Evolutionary conservation across 805 yeast genomes (phyloP).

Genomic region (Torulaspora maleeae): DNA sequence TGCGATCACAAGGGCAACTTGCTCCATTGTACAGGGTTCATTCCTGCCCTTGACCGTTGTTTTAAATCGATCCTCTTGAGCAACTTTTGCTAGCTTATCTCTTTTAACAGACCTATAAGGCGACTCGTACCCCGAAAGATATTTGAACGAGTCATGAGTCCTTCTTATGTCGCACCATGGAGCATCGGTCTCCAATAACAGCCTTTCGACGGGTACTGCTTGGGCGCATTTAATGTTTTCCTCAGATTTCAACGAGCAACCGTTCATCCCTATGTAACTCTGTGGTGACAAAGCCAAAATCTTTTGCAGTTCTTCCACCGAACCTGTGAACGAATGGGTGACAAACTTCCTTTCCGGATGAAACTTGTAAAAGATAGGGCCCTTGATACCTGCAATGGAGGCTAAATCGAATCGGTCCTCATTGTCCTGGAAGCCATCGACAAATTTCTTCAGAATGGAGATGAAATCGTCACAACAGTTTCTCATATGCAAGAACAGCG

Average conservation of each 20-base stretch:
- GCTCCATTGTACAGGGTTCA: constrained; percentile 85
- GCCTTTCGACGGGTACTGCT: constrained; percentile 60
- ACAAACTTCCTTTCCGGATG: constrained; percentile 54
- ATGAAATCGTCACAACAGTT: constrained; percentile 78
- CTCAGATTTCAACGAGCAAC: constrained; percentile 80
- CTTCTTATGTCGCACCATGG: constrained; percentile 97
- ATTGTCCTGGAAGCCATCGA: constrained; percentile 40
- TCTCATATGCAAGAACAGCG: constrained; percentile 88
- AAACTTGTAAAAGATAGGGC: constrained; percentile 32
- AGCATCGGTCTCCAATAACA: constrained; percentile 90
- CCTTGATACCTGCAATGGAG: constrained; percentile 6
- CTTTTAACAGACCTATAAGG: constrained; percentile 32
- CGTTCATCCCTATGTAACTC: constrained; percentile 74
- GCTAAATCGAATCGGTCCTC: constrained; percentile 22
- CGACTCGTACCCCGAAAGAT: constrained; percentile 40
- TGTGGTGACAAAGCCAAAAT: constrained; percentile 43
- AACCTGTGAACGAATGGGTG: constrained; percentile 93
- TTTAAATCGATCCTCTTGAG: constrained; percentile 26
- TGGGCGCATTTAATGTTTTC: constrained; percentile 66
- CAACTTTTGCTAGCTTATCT: constrained; percentile 33
- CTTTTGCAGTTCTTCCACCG: constrained; percentile 54
- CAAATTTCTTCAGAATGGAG: constrained; percentile 55
- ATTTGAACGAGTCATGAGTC: constrained; percentile 68
- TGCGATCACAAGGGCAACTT: constrained; percentile 68
- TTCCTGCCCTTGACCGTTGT: constrained; percentile 73